phyloP scores from a whole-genome alignment of 495 filamentous ascomycete genomes.

The Annulohypoxylon moriforme region DNA sequence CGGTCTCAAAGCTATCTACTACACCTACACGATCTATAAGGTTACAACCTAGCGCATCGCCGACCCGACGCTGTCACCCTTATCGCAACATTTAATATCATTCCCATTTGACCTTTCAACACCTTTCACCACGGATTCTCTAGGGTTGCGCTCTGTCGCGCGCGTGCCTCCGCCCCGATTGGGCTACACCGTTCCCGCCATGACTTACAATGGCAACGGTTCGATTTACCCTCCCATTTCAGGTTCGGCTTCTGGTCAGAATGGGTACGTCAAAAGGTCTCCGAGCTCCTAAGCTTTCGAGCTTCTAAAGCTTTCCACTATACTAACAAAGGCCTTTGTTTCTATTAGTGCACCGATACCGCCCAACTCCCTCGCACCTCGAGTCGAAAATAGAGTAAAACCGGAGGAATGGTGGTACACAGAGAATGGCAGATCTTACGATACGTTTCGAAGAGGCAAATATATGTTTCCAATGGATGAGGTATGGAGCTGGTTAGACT shows the following conservation, averaged over 20 bases:
- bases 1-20: slow-evolving; percentile 29
- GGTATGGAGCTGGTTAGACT: slow-evolving; percentile 49
- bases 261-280: slow-evolving; percentile 34
- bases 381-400: slow-evolving; percentile 46
- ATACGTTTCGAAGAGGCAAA: slow-evolving; percentile 65
- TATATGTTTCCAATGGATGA: slow-evolving; percentile 74
- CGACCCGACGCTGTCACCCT: slow-evolving; percentile 28
- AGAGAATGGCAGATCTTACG: slow-evolving; percentile 69
- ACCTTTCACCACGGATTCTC: not conserved
- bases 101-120: slow-evolving; percentile 13
- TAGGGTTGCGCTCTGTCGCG: slow-evolving; percentile 30
- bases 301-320: slow-evolving; percentile 33
- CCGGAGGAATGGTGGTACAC: slow-evolving; percentile 53
- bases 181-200: slow-evolving; percentile 37
- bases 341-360: slow-evolving; percentile 18
- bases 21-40: slow-evolving; percentile 6
- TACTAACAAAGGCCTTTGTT: slow-evolving; percentile 18
- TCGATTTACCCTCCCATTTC: slow-evolving; percentile 31
- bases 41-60: slow-evolving; percentile 21
- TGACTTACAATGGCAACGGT: slow-evolving; percentile 47
- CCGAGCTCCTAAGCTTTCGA: slow-evolving; percentile 17
- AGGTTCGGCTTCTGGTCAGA: slow-evolving; percentile 17
- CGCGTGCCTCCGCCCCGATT: slow-evolving; percentile 30
- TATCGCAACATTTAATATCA: slow-evolving; percentile 24
- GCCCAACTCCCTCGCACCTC: slow-evolving; percentile 32